Percentiles rank a stretch among this genome's conserved stretches.
Conservation (phyloP, 306 rosid genomes). For the Macrotyloma uniflorum region DNA sequence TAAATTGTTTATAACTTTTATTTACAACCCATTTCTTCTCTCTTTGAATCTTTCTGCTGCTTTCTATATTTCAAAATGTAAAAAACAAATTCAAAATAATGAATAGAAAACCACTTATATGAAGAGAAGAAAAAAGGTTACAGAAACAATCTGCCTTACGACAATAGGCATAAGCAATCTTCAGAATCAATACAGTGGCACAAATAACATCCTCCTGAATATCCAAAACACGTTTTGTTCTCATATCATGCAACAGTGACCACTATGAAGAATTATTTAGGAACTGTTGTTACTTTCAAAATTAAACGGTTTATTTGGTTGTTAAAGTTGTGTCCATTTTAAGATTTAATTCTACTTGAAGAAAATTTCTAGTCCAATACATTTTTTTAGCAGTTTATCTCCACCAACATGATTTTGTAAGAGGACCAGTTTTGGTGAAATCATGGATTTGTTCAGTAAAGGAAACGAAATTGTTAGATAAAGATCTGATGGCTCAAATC, state of each 20-base stretch:
- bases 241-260: no score
- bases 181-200: neutral
- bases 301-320: neutral
- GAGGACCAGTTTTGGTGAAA: neutral
- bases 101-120: no score
- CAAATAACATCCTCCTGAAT: neutral
- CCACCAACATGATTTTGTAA: neutral
- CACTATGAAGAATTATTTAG: neutral
- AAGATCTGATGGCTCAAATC: neutral
- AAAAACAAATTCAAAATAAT: no score
- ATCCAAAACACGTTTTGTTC: neutral
- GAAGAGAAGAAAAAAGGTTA: no score
- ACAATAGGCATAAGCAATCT: no score
- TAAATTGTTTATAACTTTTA: no score
- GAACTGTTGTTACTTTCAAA: neutral
- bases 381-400: neutral
- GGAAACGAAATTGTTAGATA: neutral
- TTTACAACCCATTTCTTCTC: no score
- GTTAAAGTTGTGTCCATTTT: no score
- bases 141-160: no score
- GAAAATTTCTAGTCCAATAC: neutral
- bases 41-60: neutral
- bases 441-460: neutral
- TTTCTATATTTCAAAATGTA: neutral
- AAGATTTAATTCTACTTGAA: neutral